Conservation (phyloP, 164 flowering plant species). For the Santalum album region DNA sequence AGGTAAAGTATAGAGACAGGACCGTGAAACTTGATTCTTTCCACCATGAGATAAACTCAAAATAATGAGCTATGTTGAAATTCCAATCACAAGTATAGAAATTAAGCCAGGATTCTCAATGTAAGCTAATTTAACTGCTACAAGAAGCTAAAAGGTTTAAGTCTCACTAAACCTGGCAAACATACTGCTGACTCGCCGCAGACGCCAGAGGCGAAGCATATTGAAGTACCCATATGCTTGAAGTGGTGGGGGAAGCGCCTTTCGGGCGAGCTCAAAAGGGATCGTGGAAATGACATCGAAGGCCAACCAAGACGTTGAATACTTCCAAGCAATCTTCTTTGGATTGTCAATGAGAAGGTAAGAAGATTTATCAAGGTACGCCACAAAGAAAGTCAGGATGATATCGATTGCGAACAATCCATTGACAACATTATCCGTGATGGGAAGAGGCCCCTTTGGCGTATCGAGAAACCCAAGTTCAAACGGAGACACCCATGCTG, state of each 20-base stretch:
- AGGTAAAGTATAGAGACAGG: too few relatives aligned
- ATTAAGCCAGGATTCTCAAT: background rate
- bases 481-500: slow-evolving; percentile 67
- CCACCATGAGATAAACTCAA: too few relatives aligned
- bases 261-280: slow-evolving; percentile 38
- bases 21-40: too few relatives aligned
- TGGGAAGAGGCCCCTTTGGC: slow-evolving; percentile 15
- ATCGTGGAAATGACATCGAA: slow-evolving; percentile 52
- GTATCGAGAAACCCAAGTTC: slow-evolving; percentile 48
- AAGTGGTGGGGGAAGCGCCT: slow-evolving; percentile 20
- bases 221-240: slow-evolving; percentile 40
- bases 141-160: background rate
- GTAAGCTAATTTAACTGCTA: background rate
- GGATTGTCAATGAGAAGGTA: slow-evolving; percentile 44
- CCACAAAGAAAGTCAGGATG: slow-evolving; percentile 54
- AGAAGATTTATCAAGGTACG: slow-evolving; percentile 42
- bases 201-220: slow-evolving; percentile 69
- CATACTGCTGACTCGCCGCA: slow-evolving; percentile 50
- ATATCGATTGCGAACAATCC: slow-evolving; percentile 53
- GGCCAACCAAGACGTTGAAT: slow-evolving; percentile 31
- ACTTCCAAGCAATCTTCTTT: slow-evolving; percentile 45
- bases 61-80: too few relatives aligned
- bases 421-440: slow-evolving; percentile 48
- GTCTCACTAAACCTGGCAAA: slow-evolving; percentile 34
- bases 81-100: too few relatives aligned